Base-by-base conservation (phyloP, 805 yeast genomes). In the Kluyveromyces nonfermentans region DNA sequence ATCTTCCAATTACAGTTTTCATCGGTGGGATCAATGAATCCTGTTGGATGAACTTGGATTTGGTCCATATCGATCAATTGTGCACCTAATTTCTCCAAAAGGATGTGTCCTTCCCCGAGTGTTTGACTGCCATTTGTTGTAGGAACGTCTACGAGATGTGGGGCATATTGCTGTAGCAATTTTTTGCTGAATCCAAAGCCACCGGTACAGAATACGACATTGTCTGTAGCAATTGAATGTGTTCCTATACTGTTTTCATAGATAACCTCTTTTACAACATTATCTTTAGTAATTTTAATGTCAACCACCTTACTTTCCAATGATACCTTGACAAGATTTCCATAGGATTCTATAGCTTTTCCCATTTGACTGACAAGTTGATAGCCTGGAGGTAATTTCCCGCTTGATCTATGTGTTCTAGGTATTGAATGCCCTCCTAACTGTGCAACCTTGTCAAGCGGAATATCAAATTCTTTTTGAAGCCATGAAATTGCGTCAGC, bases 381-480 rank as follows among this genome's bases (percentile, higher is more conserved):
- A 59, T 70, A 74, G 0, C 83, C 83, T 4, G 83, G 83, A 12
- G 82, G 80, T 15, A 74, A 55, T 10, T 67, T 69, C 1, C 71
- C 70, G 7, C 75, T 73, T 1, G 94, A 89, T 52, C 94, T 72
- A 59, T 85, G 95, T 1, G 95, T 85, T 60, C 95, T 71, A 17
- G 86, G 79, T 40, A 72, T 77, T 1, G 88, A 79, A 57, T 85
- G 94, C 2, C 95, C 95, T 21, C 95, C 95, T 35, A 85, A 63
- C 52, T 85, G 75, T n/a, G 85, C 74, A 10, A 85, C 82, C 14
- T 80, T 68, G 7, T 83, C 73, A 44, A 85, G 65, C 52, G 80
- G 85, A 40, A 84, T 64, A 6, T 70, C 72, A 52, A 84, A 77
- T 4, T 71, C 73, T 25, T 74, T 71, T 51, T 81, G 82, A 41